phyloP scores from a whole-genome alignment of 177 flowering plant genomes.

The Vitis hybrid region DNA sequence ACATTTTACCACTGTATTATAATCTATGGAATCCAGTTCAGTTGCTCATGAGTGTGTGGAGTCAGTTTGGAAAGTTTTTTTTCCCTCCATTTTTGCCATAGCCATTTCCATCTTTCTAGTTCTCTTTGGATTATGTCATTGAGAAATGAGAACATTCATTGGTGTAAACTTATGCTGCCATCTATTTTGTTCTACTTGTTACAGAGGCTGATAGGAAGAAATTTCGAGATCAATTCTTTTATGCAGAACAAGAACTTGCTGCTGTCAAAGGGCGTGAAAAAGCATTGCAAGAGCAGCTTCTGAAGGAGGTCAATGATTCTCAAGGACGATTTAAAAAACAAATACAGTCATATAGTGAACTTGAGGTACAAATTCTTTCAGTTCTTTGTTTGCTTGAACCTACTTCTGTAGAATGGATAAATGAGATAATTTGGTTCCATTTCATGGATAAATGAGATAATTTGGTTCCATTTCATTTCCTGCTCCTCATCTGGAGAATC shows the following conservation, averaged over 20 bases:
- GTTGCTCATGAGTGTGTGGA: too few relatives aligned
- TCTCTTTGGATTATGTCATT: neutral
- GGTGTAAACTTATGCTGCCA: neutral
- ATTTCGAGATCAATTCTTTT: conserved; percentile 51
- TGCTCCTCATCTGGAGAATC: too few relatives aligned
- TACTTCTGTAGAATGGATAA: neutral
- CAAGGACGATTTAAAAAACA: conserved; percentile 62
- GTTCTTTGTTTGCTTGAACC: neutral
- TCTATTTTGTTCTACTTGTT: conserved; percentile 8
- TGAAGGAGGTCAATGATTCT: conserved; percentile 70
- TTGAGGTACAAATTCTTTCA: conserved; percentile 53
- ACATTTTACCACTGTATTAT: neutral
- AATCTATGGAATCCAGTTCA: neutral
- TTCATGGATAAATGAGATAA: too few relatives aligned
- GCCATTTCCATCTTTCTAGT: neutral
- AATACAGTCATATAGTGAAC: conserved; percentile 49
- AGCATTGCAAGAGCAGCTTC: conserved; percentile 65
- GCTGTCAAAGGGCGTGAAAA: conserved; percentile 86
- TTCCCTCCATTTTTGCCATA: too few relatives aligned
- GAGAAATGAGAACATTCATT: neutral
- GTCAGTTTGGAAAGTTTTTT: too few relatives aligned
- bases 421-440: too few relatives aligned
- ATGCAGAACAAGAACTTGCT: conserved; percentile 88
- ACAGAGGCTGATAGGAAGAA: conserved; percentile 76
- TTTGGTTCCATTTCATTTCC: too few relatives aligned